These are phyloP conservation scores for Fusarium sp. DNA, from an alignment of 2,329 filamentous ascomycete species.

Conservation along the genomic window DNA sequence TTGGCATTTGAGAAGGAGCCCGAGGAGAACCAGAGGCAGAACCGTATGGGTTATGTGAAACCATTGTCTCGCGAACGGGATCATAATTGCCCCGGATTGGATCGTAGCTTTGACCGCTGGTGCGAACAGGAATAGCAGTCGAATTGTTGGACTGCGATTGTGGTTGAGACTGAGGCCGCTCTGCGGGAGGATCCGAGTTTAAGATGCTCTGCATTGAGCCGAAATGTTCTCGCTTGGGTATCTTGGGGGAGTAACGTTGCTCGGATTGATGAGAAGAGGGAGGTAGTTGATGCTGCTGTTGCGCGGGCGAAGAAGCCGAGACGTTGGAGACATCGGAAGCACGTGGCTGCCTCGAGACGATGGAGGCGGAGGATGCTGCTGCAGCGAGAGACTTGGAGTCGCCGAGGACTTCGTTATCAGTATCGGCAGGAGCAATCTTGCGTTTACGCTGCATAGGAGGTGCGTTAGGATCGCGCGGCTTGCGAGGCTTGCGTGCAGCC, in stretches of 20 bases:
- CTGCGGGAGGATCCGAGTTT: slow-evolving; percentile 62
- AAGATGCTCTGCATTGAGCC: slow-evolving; percentile 71
- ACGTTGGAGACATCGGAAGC: slow-evolving; percentile 46
- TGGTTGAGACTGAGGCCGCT: slow-evolving; percentile 41
- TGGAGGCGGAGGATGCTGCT: slow-evolving; percentile 43
- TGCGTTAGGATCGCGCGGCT: slow-evolving; percentile 73
- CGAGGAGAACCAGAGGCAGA: slow-evolving; percentile 68
- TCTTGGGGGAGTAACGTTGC: slow-evolving; percentile 60
- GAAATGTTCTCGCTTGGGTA: slow-evolving; percentile 67
- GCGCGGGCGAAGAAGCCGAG: slow-evolving; percentile 46
- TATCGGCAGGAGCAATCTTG: slow-evolving; percentile 63
- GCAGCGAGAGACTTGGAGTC: slow-evolving; percentile 56
- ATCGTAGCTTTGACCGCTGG: slow-evolving; percentile 89
- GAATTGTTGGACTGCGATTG: slow-evolving; percentile 57
- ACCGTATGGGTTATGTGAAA: slow-evolving; percentile 64
- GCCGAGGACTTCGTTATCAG: slow-evolving; percentile 55
- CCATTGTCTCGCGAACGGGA: slow-evolving; percentile 74
- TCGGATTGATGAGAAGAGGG: slow-evolving; percentile 46
- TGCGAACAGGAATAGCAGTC: slow-evolving; percentile 66
- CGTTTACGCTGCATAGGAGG: slow-evolving; percentile 69
- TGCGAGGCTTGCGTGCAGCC: slow-evolving; percentile 65
- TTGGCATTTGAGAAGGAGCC: slow-evolving; percentile 53
- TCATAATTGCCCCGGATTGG: slow-evolving; percentile 86
- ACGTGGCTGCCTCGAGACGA: slow-evolving; percentile 40
- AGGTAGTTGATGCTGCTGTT: slow-evolving; percentile 51